Percentiles rank a stretch among this genome's conserved stretches.
Conservation (phyloP, 306 rosid genomes). For the Betula pendula region DNA sequence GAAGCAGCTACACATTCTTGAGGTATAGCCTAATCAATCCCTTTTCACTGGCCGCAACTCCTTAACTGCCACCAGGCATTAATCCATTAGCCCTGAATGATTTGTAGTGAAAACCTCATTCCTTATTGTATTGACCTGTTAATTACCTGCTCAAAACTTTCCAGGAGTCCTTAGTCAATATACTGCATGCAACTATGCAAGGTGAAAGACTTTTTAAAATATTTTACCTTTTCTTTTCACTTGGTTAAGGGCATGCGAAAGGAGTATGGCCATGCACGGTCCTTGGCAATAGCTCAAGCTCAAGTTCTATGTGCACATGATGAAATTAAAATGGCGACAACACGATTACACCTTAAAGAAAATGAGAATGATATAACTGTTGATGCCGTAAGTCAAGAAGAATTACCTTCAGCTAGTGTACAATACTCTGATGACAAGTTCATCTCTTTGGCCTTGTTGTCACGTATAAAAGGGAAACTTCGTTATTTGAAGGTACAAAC, state of each 20-base stretch:
- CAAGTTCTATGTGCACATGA: constrained; percentile 90
- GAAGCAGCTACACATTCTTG: constrained; percentile 74
- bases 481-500: constrained; percentile 81
- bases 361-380: constrained; percentile 69
- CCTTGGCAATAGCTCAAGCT: constrained; percentile 89
- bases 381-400: constrained; percentile 69
- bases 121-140: not conserved
- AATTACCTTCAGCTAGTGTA: constrained; percentile 65
- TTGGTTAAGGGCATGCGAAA: constrained; percentile 78
- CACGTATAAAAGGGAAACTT: constrained; percentile 80
- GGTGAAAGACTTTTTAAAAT: constrained; percentile 9
- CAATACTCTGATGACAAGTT: constrained; percentile 78
- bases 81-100: constrained; percentile 11
- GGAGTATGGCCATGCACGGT: constrained; percentile 89
- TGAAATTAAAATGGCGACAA: constrained; percentile 88
- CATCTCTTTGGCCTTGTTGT: constrained; percentile 57
- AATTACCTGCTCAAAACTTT: constrained; percentile 4
- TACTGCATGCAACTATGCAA: constrained; percentile 8
- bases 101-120: constrained; percentile 1
- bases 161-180: constrained; percentile 8
- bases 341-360: constrained; percentile 63
- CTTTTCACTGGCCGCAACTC: constrained; percentile 16
- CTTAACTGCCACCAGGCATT: constrained; percentile 22
- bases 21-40: constrained; percentile 47
- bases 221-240: constrained; percentile 28